Evolutionary conservation across 352 stramenopile species (phyloP).

Genomic region (Blastocystis sp.): DNA sequence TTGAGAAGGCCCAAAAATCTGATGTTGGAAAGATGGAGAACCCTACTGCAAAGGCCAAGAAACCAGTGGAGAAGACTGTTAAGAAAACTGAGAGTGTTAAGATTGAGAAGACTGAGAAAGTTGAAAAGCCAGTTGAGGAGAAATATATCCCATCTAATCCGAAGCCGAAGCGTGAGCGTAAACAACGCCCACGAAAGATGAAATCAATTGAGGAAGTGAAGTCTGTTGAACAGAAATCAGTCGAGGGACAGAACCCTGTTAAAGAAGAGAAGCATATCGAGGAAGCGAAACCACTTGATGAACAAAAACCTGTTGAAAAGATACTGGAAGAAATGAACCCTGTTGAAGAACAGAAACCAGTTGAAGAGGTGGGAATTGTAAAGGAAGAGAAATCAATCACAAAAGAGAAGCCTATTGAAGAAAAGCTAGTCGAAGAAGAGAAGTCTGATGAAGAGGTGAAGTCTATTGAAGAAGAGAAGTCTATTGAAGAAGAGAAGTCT

Average conservation of each 20-base stretch:
- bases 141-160: neutral
- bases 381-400: neutral
- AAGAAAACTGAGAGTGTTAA: neutral
- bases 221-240: neutral
- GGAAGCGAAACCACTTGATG: neutral
- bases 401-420: neutral
- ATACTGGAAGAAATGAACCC: too few species aligned
- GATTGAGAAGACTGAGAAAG: neutral
- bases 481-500: neutral
- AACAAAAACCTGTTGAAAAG: neutral
- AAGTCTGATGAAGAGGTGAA: neutral
- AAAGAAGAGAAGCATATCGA: neutral
- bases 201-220: constrained; percentile 4
- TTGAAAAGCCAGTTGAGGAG: neutral
- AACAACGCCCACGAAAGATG: neutral
- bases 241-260: neutral
- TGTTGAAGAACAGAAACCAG: neutral
- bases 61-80: neutral
- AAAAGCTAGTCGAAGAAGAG: too few species aligned
- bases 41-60: neutral
- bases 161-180: too few species aligned
- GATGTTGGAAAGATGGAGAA: neutral
- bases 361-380: neutral
- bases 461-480: neutral
- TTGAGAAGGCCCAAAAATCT: neutral